Base-by-base conservation (phyloP, 2,329 filamentous ascomycete species). In the Phyllosticta capitalensis region DNA sequence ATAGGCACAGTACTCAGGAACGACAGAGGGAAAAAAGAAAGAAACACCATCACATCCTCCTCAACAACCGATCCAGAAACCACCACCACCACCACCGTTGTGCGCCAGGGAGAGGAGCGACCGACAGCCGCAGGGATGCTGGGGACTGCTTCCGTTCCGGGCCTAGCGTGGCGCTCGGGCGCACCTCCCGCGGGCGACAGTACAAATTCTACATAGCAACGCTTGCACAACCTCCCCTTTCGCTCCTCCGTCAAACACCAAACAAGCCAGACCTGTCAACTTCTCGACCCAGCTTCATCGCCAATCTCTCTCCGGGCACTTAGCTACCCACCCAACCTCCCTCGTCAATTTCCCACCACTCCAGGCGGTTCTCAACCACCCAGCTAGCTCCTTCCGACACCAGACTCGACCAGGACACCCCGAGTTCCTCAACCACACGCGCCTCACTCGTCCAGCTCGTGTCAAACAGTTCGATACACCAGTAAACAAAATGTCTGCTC, bases 401-500 rank as follows among this genome's bases (percentile, higher is more conserved):
- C 65, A 67, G 68, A 69, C 71, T 71, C 63, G 68, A 70, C 71
- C 70, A 72, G 72, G 73, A 74, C 71, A 69, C 64, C 69, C 66
- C 61, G 70, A 73, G 72, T 74, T 76, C 71, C 67, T 72, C 72
- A 73, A 69, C 66, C 65, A 57, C 64, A 62, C 63, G 61, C 45
- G 55, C 48, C 49, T 59, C 51, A 55, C 53, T 51, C 53, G 52
- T 28, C 30, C 50, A 45, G 49, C 72, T 81, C 81, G 81, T 81
- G 78, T 78, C 76, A 75, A 76, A 12, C 10, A 22, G 73, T 75
- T 45, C 38, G 38, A 45, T 45, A 75, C 67, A 80, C 74, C 77
- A 73, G 72, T 72, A 72, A 72, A 78, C 79, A 90, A 79, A 77
- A 97, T 97, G 92, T 95, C 92, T 88, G 81, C 84, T 71, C 54